phyloP scores from a whole-genome alignment of 805 yeast genomes.

The Monosporozyma aquatica region DNA sequence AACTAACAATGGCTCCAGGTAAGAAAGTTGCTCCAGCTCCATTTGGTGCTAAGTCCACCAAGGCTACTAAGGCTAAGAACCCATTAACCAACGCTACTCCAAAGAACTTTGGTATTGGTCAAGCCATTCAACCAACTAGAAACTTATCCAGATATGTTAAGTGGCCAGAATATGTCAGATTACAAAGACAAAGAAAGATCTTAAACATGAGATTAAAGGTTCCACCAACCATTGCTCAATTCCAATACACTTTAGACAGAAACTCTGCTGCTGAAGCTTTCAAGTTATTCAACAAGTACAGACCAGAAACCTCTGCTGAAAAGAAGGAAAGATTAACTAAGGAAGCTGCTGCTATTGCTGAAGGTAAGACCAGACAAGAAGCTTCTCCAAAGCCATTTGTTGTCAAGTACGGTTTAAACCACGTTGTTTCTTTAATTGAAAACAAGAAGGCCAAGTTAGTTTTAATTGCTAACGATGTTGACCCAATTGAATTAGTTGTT shows the following conservation, averaged over 20 bases:
- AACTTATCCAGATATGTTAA: slow-evolving; percentile 94
- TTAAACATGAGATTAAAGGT: slow-evolving; percentile 93
- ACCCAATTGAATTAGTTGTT: slow-evolving; percentile 95
- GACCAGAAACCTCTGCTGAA: slow-evolving; percentile 95
- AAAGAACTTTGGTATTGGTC: slow-evolving; percentile 94
- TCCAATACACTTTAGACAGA: slow-evolving; percentile 93
- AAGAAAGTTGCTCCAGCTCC: slow-evolving; percentile 98
- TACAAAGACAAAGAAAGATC: slow-evolving; percentile 98
- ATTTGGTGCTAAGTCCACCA: slow-evolving; percentile 62
- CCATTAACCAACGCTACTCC: slow-evolving; percentile 87
- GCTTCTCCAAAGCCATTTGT: slow-evolving; percentile 94
- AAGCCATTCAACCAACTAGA: slow-evolving; percentile 88
- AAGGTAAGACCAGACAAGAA: slow-evolving; percentile 94
- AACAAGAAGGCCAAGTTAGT: slow-evolving; percentile 98
- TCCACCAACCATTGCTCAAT: slow-evolving; percentile 97
- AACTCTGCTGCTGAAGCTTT: slow-evolving; percentile 96
- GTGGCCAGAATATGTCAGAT: slow-evolving; percentile 98
- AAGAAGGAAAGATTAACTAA: slow-evolving; percentile 98
- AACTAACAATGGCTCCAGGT: slow-evolving; percentile 39
- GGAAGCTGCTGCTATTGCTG: slow-evolving; percentile 98
- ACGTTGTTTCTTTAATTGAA: slow-evolving; percentile 93
- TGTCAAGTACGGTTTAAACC: slow-evolving; percentile 98
- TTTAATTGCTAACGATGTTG: slow-evolving; percentile 96
- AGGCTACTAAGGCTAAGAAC: slow-evolving; percentile 57
- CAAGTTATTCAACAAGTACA: slow-evolving; percentile 97